Evolutionary conservation across 2,329 filamentous ascomycete genomes (phyloP).

Genomic region (Pseudophaeomoniella oleicola): DNA sequence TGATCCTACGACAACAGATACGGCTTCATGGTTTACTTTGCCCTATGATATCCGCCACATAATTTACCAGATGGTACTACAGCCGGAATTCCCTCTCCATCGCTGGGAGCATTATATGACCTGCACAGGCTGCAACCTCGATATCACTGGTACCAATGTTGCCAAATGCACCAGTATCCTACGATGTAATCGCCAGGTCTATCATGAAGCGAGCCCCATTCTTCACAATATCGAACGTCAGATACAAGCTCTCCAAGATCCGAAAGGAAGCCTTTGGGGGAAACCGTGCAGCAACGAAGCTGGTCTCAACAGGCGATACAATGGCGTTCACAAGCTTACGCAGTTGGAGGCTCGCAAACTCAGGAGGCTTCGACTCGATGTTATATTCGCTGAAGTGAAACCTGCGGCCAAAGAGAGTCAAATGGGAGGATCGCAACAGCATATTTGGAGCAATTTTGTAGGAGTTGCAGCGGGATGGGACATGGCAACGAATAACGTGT

Average conservation of each 20-base stretch:
- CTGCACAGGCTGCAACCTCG: neutral
- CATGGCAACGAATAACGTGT: neutral
- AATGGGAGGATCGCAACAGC: neutral
- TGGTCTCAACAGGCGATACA: neutral
- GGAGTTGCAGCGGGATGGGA: neutral
- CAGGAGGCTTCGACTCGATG: neutral
- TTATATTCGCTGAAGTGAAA: neutral
- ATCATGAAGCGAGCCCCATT: constrained; percentile 1
- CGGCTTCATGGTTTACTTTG: no score
- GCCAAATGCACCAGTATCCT: constrained; percentile 1
- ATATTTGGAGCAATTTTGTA: neutral
- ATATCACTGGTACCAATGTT: neutral
- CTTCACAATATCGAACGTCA: constrained; percentile 3
- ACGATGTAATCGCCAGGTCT: constrained; percentile 3
- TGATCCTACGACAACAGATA: no score
- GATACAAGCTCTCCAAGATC: neutral
- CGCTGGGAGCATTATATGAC: neutral
- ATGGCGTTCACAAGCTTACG: neutral
- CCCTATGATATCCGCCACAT: neutral
- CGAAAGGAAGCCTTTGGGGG: neutral
- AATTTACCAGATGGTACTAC: neutral
- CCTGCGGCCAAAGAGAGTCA: neutral
- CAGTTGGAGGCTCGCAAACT: neutral
- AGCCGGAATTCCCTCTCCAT: neutral
- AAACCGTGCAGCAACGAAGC: neutral